These are phyloP conservation scores for Yamadazyma phyllophila DNA, from an alignment of 805 yeast species.

Conservation along the genomic window DNA sequence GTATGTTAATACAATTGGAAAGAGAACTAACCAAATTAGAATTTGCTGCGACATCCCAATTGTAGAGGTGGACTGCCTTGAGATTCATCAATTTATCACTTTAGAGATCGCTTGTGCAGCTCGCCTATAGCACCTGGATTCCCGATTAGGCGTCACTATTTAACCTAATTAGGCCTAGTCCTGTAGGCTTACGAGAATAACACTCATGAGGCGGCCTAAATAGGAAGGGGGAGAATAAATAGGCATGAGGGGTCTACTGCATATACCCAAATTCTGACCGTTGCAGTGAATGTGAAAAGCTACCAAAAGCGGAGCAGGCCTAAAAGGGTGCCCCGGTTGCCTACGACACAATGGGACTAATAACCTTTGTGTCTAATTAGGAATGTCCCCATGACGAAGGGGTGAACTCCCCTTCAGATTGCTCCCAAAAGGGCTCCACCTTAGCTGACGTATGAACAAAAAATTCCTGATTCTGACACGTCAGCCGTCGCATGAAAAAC, in stretches of 20 bases:
- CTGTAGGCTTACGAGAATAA: neutral
- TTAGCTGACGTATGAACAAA: neutral
- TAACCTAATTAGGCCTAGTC: constrained; percentile 12
- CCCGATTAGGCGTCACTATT: constrained; percentile 6
- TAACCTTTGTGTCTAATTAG: neutral
- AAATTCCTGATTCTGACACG: neutral
- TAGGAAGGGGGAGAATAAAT: constrained; percentile 9
- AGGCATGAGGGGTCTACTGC: constrained; percentile 8
- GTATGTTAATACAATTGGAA: too few species aligned
- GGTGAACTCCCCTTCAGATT: neutral
- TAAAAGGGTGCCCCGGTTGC: neutral
- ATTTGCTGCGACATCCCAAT: too few species aligned
- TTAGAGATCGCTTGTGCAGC: neutral
- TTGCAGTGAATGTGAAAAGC: constrained; percentile 6
- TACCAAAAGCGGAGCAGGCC: constrained; percentile 3
- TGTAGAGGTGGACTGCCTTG: too few species aligned
- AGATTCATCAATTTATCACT: neutral
- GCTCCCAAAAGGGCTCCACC: neutral
- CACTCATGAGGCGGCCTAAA: constrained; percentile 10
- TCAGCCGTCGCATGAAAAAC: too few species aligned
- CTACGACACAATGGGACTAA: neutral
- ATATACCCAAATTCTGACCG: neutral
- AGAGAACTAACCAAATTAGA: too few species aligned
- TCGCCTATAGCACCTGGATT: neutral
- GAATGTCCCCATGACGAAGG: neutral